Evolutionary conservation across 305 asterid genomes (phyloP), one percentile per base, ranked within the genome.

Genomic region (Fraxinus velutina): DNA sequence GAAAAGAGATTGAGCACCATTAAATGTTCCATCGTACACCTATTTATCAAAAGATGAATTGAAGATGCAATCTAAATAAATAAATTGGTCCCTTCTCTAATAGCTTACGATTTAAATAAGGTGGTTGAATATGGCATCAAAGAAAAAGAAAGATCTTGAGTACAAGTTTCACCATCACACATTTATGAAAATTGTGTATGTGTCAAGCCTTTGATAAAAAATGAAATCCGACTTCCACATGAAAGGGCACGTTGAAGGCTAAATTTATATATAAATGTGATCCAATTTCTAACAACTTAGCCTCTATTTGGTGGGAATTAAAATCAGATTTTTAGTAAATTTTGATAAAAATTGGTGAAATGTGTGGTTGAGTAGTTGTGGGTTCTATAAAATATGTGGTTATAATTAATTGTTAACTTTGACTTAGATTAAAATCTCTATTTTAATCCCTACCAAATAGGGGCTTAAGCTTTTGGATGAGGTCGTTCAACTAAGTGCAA

Each of bases 11-110:
- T 22, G 73, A 64, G 33, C 73, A 64, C 33, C 73, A 64, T 17
- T 32, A 52, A 32, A 64, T 55, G 66, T 39, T 66, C 78, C 47
- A 50, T n/a, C 17, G 1, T 64, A 17, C 22, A 76, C 22, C 32
- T 33, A 15, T 36, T 64, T 44, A 52, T 21, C 82, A 39, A 60
- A 50, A 50, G 62, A 15, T 15, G 62, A 15, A 50, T 50, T 50
- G 55, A 29, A 64, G 29, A 71, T 62, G 79, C 76, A 73, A 39
- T 50, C 33, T 13, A 57, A 66, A 82, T 33, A 60, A 22, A 57
- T 9, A 27, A 27, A 55, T n/a, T 93, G 97, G 79, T 89, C 84
- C 22, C 21, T 5, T 15, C 22, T 50, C 62, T 15, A 4, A 50
- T n/a, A 15, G 7, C 22, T 50, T n/a, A 50, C n/a, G 22, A 50